phyloP scores from a whole-genome alignment of 768 basidiomycete species.

The Pleurotus cornucopiae region DNA sequence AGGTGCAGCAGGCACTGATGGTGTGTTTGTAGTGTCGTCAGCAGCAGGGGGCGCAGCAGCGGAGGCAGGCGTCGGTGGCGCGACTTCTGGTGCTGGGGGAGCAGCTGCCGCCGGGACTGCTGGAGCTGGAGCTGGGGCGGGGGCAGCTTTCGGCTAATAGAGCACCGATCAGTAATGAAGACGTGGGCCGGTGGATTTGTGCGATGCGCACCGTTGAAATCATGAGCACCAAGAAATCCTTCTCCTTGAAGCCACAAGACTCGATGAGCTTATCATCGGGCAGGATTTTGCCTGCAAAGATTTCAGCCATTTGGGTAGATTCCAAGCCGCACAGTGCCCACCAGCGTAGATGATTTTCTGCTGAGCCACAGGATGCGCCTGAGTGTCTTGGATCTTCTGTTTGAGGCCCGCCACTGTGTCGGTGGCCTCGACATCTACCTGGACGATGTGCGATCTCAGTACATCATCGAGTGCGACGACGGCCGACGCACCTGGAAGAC shows the following conservation, averaged over 20 bases:
- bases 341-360: slow-evolving; percentile 98
- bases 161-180: neutral
- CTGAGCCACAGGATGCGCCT: slow-evolving; percentile 65
- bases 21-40: slow-evolving; percentile 25
- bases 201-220: slow-evolving; percentile 74
- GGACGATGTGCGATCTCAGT: slow-evolving; percentile 4
- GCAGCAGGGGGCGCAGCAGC: slow-evolving; percentile 13
- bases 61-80: slow-evolving; percentile 26
- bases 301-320: neutral
- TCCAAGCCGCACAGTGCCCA: slow-evolving; percentile 24
- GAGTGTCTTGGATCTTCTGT: slow-evolving; percentile 71
- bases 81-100: slow-evolving; percentile 10
- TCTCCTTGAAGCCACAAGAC: slow-evolving; percentile 92
- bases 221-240: slow-evolving; percentile 99
- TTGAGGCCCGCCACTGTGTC: slow-evolving; percentile 81
- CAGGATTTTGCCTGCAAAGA: slow-evolving; percentile 78
- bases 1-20: slow-evolving; percentile 26
- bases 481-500: slow-evolving; percentile 61
- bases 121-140: slow-evolving; percentile 25
- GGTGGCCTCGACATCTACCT: slow-evolving; percentile 74
- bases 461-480: too few relatives aligned
- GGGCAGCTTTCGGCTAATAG: slow-evolving; percentile 53
- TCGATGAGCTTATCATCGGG: slow-evolving; percentile 84
- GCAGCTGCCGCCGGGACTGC: slow-evolving; percentile 27
- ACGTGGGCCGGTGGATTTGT: slow-evolving; percentile 1